A percentile compares a stretch with the other conserved stretches of the same genome.
Conservation (phyloP, 352 stramenopile genomes). For the Plasmopara halstedii region DNA sequence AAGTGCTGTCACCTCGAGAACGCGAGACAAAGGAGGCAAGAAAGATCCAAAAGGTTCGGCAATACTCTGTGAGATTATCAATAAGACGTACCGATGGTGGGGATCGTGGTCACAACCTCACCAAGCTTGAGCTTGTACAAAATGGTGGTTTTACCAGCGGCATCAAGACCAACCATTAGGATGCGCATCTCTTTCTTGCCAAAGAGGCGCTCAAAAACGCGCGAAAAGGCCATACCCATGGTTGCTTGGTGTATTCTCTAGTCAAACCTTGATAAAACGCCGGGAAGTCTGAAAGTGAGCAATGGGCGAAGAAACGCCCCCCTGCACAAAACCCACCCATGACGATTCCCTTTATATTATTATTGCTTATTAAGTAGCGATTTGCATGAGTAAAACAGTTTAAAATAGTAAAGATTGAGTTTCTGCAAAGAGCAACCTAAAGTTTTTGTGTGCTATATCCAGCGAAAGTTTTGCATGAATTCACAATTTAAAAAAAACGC, state of each 20-base stretch:
- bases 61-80: constrained; percentile 25
- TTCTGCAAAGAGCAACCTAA: too few relatives aligned
- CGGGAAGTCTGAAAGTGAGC: neutral
- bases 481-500: too few relatives aligned
- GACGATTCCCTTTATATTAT: neutral
- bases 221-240: constrained; percentile 98
- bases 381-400: neutral
- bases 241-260: constrained; percentile 23
- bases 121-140: constrained; percentile 91
- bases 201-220: constrained; percentile 97
- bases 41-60: neutral
- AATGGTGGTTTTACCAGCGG: constrained; percentile 99
- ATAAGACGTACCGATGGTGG: constrained; percentile 89
- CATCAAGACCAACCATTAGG: constrained; percentile 99
- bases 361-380: neutral
- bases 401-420: too few relatives aligned
- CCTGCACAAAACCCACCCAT: neutral
- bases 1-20: neutral
- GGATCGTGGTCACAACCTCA: constrained; percentile 96
- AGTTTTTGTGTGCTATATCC: too few relatives aligned
- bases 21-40: neutral
- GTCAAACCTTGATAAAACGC: neutral
- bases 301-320: neutral
- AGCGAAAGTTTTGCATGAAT: too few relatives aligned
- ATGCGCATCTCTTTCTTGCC: constrained; percentile 99